Evolutionary conservation across 83 land plant species (phyloP).

Genomic region (Picea engelmannii): DNA sequence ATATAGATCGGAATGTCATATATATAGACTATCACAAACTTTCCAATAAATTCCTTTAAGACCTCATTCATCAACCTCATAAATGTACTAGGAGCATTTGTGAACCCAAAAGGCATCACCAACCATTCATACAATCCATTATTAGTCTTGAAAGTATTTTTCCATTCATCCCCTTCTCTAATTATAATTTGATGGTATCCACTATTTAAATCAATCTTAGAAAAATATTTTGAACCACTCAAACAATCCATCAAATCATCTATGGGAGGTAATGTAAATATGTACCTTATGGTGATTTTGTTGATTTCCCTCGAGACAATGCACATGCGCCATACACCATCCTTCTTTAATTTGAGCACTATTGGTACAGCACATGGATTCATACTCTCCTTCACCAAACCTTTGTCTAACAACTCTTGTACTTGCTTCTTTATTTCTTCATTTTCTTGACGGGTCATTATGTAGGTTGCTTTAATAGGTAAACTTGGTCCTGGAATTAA

Average conservation of each 20-base stretch:
- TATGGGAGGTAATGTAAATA: not conserved
- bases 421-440: not conserved
- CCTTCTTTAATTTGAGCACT: not conserved
- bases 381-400: not conserved
- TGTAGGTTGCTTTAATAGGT: not conserved
- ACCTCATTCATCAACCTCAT: not conserved
- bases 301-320: not conserved
- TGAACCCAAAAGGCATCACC: not conserved
- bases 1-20: too few relatives aligned
- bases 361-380: not conserved
- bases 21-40: too few relatives aligned
- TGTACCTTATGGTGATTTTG: not conserved
- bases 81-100: not conserved
- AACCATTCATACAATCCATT: not conserved
- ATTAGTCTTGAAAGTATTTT: not conserved
- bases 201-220: not conserved
- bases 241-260: not conserved
- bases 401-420: not conserved
- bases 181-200: not conserved
- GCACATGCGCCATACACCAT: not conserved
- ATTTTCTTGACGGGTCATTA: not conserved
- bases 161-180: not conserved
- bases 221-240: not conserved
- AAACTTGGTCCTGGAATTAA: not conserved
- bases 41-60: too few relatives aligned